Evolutionary conservation across 2,329 filamentous ascomycete species (phyloP), one percentile per base, ranked within the genome.

Genomic region (Blastomyces gilchristii): DNA sequence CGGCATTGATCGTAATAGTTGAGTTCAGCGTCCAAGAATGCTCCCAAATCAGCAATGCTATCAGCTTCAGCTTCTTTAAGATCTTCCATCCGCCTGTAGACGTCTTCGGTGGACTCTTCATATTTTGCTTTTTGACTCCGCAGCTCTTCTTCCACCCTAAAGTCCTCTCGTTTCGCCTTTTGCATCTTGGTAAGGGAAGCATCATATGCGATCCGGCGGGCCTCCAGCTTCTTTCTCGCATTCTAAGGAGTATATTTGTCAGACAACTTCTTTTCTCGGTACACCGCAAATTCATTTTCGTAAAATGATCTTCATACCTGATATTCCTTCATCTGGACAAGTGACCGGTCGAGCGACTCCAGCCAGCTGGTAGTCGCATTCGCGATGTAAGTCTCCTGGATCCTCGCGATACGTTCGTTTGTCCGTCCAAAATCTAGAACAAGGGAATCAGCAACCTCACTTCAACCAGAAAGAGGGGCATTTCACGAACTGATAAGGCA

Each of bases 291-390:
- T 28, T 16, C 18, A 39, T 18, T 18, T 7, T 8, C 14, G 14
- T 31, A 16, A 4, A 59, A 31, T 25, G 22, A n/a, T 11, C 6
- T 7, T 74, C 83, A 62, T 81, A 93, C 89, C 83, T 97, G 91
- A 71, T 96, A 97, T 72, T 97, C 94, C 75, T 96, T 97, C 90
- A 97, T 93, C 82, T 96, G 94, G 45, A 90, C 87, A 61, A 96
- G 77, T 34, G 89, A 95, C 68, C 91, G 83, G 75, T 97, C 93
- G 28, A 96, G 80, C n/a, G 89, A 91, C 74, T 97, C 91, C 63
- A 96, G 81, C 93, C 93, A 97, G 73, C 84, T 88, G 43, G 85
- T 83, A 18, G 89, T 95, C 66, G 91, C 88, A 70, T 89, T 84
- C 43, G 85, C 82, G 56, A 91, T 85, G 71, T 93, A 96, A 31